These are phyloP conservation scores for Skeletonema marinoi DNA, from an alignment of 108 stramenopile genomes.

Conservation along the genomic window DNA sequence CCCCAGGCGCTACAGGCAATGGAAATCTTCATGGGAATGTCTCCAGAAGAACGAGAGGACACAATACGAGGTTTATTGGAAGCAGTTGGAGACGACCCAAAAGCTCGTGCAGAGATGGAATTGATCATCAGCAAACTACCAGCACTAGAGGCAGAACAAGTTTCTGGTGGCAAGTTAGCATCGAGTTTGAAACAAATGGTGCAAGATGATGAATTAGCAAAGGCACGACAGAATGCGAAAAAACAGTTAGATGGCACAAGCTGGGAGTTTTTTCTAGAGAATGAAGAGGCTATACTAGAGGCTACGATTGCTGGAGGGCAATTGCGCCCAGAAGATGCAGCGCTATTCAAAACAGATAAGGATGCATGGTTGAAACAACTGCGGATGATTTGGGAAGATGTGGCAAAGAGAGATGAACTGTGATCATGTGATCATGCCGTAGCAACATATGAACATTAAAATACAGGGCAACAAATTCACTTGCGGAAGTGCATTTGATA, in stretches of 20 bases:
- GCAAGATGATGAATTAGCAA: conserved; percentile 15
- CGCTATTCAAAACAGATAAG: conserved; percentile 16
- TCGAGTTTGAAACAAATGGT: conserved; percentile 24
- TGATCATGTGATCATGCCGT: neutral
- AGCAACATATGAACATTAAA: too few species aligned
- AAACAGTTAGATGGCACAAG: neutral
- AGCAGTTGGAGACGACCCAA: conserved; percentile 32
- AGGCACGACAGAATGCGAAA: conserved; percentile 19
- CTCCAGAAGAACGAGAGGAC: conserved; percentile 42
- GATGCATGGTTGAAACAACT: conserved; percentile 29
- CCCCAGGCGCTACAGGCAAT: conserved; percentile 28
- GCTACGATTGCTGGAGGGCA: conserved; percentile 19
- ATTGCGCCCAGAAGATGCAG: conserved; percentile 14
- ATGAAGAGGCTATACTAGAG: conserved; percentile 32
- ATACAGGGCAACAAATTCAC: too few species aligned
- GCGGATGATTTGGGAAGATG: conserved; percentile 30
- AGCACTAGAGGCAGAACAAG: neutral
- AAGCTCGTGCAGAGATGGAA: conserved; percentile 8
- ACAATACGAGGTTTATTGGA: conserved; percentile 25
- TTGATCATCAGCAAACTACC: conserved; percentile 19
- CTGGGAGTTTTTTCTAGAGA: conserved; percentile 15
- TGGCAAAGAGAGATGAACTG: neutral
- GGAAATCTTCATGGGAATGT: conserved; percentile 39
- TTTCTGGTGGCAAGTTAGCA: neutral
- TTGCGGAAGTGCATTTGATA: too few species aligned